Evolutionary conservation across 1,284 basidiomycete species (phyloP), one percentile per base, ranked within the genome.

Genomic region (Testicularia cyperi): DNA sequence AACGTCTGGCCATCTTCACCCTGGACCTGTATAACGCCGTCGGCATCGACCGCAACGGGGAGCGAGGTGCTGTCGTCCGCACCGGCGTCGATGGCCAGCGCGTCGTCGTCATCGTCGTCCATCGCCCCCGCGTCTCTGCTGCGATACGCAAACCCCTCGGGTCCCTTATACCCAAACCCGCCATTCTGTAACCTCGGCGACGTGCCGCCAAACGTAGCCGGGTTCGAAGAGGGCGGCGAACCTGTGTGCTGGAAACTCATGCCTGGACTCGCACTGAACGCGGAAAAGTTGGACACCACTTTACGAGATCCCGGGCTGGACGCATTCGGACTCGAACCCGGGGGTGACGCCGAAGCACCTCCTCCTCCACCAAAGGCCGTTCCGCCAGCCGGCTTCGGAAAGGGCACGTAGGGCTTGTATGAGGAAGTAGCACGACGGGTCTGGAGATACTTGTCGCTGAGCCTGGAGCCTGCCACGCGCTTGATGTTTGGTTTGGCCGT

Each of bases 401-500:
- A 68, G 4, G 64, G 58, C 4, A 57, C 51, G 27, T 51, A 67
- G 8, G 66, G 55, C 33, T 63, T 66, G 42, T 64, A 71, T 19
- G 58, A 61, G 19, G 66, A 61, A 4, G 55, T 43, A 4, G 64
- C 65, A 10, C 55, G 52, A 4, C 69, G 45, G 25, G 61, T 61
- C 34, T 67, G 61, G 20, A 73, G 36, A 33, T 70, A 76, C 42
- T 70, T 68, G 43, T 73, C 70, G 37, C 63, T 68, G 15, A 76
- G 61, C 7, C 74, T 49, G 16, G 68, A 67, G 2, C 73, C 73
- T 14, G 58, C 35, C 58, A 82, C 97, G 10, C 57, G 85, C 78
- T 88, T 86, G 49, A 98, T 82, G 42, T 85, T 79, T 1, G 88
- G 86, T 41, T 86, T 82, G 2, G 91, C 94, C 21, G 89, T 85